Conservation (phyloP, 2,329 filamentous ascomycete genomes). For the Sporothrix phasma region DNA sequence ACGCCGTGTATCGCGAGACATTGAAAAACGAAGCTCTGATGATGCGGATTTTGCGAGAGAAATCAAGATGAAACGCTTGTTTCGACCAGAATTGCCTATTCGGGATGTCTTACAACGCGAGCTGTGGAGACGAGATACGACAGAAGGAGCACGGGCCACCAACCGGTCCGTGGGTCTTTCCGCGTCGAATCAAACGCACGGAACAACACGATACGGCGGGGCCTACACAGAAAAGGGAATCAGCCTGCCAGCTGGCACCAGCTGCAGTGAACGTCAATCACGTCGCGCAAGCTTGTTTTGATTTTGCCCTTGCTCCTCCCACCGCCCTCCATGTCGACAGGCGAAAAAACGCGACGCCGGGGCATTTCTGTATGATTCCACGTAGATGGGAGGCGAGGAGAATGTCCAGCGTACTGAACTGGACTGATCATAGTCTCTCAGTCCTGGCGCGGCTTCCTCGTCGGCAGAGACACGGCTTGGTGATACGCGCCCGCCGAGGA, state of each 20-base stretch:
- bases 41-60: not conserved
- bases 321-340: not conserved
- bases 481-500: not conserved
- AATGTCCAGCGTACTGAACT: too few species aligned
- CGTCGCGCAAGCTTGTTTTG: not conserved
- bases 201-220: not conserved
- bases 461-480: not conserved
- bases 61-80: not conserved
- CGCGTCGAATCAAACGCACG: not conserved
- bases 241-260: not conserved
- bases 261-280: not conserved
- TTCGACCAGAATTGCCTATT: conserved; percentile 4
- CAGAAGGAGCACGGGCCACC: not conserved
- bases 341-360: not conserved
- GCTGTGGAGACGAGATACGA: not conserved
- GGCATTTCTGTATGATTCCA: too few species aligned
- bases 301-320: not conserved
- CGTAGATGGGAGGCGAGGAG: too few species aligned
- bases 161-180: not conserved
- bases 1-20: not conserved
- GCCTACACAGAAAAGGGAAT: not conserved
- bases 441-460: too few species aligned
- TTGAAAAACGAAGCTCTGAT: not conserved
- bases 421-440: too few species aligned
- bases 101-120: conserved; percentile 10